phyloP scores from a whole-genome alignment of 2,329 filamentous ascomycete species.

The Penicillium brevicompactum region DNA sequence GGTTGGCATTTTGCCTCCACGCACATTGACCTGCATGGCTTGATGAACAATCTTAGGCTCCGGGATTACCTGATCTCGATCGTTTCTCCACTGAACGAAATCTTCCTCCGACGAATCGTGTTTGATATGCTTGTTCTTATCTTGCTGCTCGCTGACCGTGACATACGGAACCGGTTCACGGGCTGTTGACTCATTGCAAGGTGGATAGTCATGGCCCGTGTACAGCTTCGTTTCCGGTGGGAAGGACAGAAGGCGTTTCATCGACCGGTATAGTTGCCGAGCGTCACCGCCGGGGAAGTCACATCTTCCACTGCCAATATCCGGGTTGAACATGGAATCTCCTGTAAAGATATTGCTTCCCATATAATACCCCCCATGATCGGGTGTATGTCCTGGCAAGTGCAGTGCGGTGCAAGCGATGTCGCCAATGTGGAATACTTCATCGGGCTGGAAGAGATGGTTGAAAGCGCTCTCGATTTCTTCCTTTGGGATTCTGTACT shows the following conservation, averaged over 20 bases:
- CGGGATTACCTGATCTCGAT: conserved; percentile 32
- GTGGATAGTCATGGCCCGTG: conserved; percentile 56
- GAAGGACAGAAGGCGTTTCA: conserved; percentile 45
- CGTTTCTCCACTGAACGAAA: conserved; percentile 35
- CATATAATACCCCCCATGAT: conserved; percentile 62
- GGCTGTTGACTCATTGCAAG: conserved; percentile 18
- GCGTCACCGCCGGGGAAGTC: conserved; percentile 57
- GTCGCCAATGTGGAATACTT: conserved; percentile 54
- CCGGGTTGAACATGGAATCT: conserved; percentile 55
- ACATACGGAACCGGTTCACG: conserved; percentile 26
- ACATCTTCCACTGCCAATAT: conserved; percentile 54
- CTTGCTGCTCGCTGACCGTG: conserved; percentile 38
- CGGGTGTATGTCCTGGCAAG: conserved; percentile 63
- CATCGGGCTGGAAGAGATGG: conserved; percentile 56
- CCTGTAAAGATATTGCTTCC: conserved; percentile 53
- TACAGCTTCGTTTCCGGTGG: conserved; percentile 51
- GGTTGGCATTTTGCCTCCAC: conserved; percentile 38
- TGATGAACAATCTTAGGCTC: conserved; percentile 40
- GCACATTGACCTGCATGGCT: conserved; percentile 44
- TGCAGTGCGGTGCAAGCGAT: conserved; percentile 53
- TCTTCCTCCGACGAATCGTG: conserved; percentile 28
- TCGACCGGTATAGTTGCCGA: conserved; percentile 46
- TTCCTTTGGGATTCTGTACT: conserved; percentile 49
- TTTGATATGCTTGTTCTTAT: conserved; percentile 38
- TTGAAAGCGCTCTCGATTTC: conserved; percentile 57